Evolutionary conservation across 2,329 filamentous ascomycete genomes (phyloP), one percentile per base, ranked within the genome.

Genomic region (Ophiostoma tasmaniense): DNA sequence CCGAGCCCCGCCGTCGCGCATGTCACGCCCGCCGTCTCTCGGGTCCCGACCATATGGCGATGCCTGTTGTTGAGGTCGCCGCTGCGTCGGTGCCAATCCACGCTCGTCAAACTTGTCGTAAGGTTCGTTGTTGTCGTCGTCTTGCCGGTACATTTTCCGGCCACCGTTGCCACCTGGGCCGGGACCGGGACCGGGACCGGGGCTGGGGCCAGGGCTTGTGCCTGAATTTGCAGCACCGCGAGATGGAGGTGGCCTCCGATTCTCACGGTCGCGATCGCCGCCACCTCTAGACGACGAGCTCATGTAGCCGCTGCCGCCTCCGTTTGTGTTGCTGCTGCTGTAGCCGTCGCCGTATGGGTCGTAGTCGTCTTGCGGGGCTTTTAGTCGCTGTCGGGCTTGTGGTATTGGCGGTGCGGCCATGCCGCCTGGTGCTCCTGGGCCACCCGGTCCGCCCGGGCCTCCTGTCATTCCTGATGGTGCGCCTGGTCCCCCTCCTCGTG

Each of bases 271-370:
- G 10, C 68, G 55, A 25, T 61, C 55, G 28, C 35, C 55, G 13
- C 28, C 62, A n/a, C 35, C 64, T 3, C 67, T 67, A 10, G 69
- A 68, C 13, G 70, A 68, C 10, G 70, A 69, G 65, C 68, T 67
- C 42, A 50, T 50, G 50, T 70, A 67, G 76, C 70, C 55, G 73
- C 68, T 73, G 74, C 76, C 66, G 8, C 76, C 66, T 13, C 77
- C 79, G 72, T 80, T 81, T 62, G 80, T 78, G 30, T 67, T 70
- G 70, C 82, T 81, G 74, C 77, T 78, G 64, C 76, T 74, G 65
- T 83, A 82, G 64, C 78, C 77, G 39, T 84, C 82, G 71, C 80
- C 80, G 71, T 80, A 84, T 11, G 81, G 78, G 65, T 85, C 83
- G 73, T 84, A 84, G 69, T 85, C 83, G 50, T 83, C 83, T 67